Evolutionary conservation across 2,329 filamentous ascomycete species (phyloP), one percentile per base, ranked within the genome.

Genomic region (Nemania sp.): DNA sequence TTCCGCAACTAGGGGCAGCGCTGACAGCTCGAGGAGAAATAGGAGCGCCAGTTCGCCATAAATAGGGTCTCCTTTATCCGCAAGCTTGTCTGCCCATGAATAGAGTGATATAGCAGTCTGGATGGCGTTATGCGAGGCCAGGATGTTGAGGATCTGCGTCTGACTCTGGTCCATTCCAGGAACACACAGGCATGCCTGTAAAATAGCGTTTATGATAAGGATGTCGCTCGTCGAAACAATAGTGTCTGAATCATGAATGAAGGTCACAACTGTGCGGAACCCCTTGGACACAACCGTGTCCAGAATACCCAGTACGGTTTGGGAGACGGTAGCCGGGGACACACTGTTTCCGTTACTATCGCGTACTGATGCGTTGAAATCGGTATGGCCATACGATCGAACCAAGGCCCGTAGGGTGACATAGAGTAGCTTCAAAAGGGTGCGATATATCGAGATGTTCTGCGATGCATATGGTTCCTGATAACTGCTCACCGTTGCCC

Each of bases 11-110:
- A 86, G 77, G 0, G 90, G 90, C 13, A 98, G 83, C 13, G 86
- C 88, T 1, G 93, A 97, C 12, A 99, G 83, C 67, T 96, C 91
- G 20, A 97, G 86, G 13, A 99, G 82, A 75, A 98, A 96, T 25
- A 93, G 83, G 42, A 97, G 83, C 69, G 90, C 91, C n/a, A 97
- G 84, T 72, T 97, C 93, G 65, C 93, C 95, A 74, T 97, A 98
- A 32, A 98, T 81, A 0, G 95, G 94, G 72, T 98, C 94, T 29
- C 88, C 87, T 58, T 89, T 84, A 37, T 89, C 83, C 0, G 89
- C 85, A 21, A 98, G 82, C 66, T 89, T 87, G 74, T 98, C 92
- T 3, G 94, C 87, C 95, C 95, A 99, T 0, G 92, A 97, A 76
- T 94, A 98, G 5, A 99, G 83, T 35, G 90, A 92, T 5, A 89